Evolutionary conservation across 345 rosid genomes (phyloP).

Genomic region (Populus pruinosa): DNA sequence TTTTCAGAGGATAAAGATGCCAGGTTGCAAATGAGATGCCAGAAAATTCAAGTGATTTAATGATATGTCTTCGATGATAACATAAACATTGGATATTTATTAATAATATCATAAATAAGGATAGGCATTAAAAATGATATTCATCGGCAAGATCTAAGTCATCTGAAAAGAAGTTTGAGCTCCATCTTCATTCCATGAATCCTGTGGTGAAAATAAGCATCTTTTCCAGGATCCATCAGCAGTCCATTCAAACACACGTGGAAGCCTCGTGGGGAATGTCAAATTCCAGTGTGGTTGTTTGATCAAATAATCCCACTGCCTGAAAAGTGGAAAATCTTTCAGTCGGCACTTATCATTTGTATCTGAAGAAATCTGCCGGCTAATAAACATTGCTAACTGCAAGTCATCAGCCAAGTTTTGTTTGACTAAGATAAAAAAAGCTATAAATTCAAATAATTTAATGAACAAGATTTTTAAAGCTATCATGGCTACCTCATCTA

Average conservation of each 20-base stretch:
- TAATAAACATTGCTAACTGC: background rate
- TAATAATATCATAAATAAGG: too few species aligned
- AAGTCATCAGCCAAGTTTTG: background rate
- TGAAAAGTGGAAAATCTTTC: conserved; percentile 17
- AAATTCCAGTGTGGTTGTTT: conserved; percentile 56
- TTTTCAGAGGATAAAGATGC: too few species aligned
- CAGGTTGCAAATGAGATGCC: background rate
- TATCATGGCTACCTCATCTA: too few species aligned
- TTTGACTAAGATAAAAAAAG: background rate
- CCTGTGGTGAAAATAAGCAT: conserved; percentile 2
- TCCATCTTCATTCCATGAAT: background rate
- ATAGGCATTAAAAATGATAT: background rate
- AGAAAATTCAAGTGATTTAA: background rate
- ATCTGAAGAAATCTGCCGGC: background rate
- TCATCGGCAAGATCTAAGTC: background rate
- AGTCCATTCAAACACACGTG: conserved; percentile 62
- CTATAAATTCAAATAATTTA: background rate
- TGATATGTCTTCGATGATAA: too few species aligned
- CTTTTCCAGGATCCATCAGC: conserved; percentile 56
- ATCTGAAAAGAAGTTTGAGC: background rate
- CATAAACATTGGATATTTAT: too few species aligned
- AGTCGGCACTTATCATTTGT: background rate
- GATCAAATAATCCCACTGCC: conserved; percentile 61
- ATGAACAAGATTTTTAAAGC: background rate
- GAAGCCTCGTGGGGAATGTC: conserved; percentile 55